Conservation (phyloP, 1,139 yeast genomes). For the Diutina rugosa region DNA sequence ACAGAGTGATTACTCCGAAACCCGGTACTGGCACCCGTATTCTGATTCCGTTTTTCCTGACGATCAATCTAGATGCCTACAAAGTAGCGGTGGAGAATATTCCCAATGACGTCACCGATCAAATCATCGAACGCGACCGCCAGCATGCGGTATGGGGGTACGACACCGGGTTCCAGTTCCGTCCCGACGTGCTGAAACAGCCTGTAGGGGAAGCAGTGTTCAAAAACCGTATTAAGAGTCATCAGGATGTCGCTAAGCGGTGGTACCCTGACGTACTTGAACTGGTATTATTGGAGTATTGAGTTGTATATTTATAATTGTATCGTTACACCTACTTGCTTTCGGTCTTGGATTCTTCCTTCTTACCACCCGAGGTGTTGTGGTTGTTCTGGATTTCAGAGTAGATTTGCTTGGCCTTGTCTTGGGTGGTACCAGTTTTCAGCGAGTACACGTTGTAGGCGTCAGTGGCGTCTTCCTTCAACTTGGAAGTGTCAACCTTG, state of each 20-base stretch:
- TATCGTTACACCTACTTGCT: background rate
- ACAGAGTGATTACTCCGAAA: conserved; percentile 44
- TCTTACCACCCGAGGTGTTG: background rate
- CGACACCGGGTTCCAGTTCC: conserved; percentile 39
- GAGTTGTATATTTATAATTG: background rate
- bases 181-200: conserved; percentile 27
- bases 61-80: conserved; percentile 33
- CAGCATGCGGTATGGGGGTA: conserved; percentile 17
- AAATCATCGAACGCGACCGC: conserved; percentile 24
- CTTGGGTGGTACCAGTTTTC: background rate
- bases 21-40: conserved; percentile 40
- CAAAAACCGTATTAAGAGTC: conserved; percentile 51
- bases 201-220: conserved; percentile 48
- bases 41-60: conserved; percentile 43
- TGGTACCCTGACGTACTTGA: conserved; percentile 46
- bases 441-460: background rate
- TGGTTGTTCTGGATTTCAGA: background rate
- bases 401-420: conserved; percentile 1
- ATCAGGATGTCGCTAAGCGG: conserved; percentile 50
- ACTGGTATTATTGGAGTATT: conserved; percentile 13
- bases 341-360: background rate
- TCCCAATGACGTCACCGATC: conserved; percentile 18
- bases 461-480: conserved; percentile 2
- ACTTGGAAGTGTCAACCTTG: background rate
- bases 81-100: conserved; percentile 19